A percentile compares a stretch with the other conserved stretches of the same genome.
These are phyloP conservation scores for Stygiomarasmius scandens DNA, from an alignment of 1,284 basidiomycete species.

Conservation along the genomic window DNA sequence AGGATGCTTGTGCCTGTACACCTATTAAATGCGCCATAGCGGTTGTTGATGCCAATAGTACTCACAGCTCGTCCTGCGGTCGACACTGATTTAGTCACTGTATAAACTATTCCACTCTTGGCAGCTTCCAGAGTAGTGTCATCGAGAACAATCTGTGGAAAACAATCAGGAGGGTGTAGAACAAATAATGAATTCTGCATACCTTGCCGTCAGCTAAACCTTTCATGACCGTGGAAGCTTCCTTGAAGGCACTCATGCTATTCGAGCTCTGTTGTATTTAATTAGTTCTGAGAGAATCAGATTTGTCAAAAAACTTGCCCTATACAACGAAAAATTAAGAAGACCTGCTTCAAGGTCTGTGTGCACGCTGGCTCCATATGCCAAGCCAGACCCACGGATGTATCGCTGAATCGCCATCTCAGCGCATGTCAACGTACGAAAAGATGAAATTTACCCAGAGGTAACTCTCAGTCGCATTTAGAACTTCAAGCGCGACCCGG, in stretches of 20 bases:
- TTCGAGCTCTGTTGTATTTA: constrained; percentile 75
- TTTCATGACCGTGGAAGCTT: constrained; percentile 76
- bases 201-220: constrained; percentile 82
- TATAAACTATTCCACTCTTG: constrained; percentile 89
- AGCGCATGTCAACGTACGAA: not conserved
- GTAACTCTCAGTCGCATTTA: constrained; percentile 95
- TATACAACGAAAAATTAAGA: constrained; percentile 81
- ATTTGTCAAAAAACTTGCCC: constrained; percentile 50
- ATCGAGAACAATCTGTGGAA: constrained; percentile 76
- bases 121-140: constrained; percentile 88
- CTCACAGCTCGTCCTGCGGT: constrained; percentile 84
- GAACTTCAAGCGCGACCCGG: constrained; percentile 81
- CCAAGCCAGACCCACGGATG: constrained; percentile 90
- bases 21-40: not conserved
- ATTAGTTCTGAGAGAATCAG: not conserved
- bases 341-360: constrained; percentile 84
- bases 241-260: constrained; percentile 80
- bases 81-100: constrained; percentile 79
- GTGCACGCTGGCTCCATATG: constrained; percentile 87
- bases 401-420: constrained; percentile 52
- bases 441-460: constrained; percentile 71
- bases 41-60: no score
- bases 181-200: constrained; percentile 36
- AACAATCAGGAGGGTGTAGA: no score
- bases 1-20: constrained; percentile 75